Conservation (phyloP, 169 alveolate genomes). For the Amoebophrya sp. region DNA sequence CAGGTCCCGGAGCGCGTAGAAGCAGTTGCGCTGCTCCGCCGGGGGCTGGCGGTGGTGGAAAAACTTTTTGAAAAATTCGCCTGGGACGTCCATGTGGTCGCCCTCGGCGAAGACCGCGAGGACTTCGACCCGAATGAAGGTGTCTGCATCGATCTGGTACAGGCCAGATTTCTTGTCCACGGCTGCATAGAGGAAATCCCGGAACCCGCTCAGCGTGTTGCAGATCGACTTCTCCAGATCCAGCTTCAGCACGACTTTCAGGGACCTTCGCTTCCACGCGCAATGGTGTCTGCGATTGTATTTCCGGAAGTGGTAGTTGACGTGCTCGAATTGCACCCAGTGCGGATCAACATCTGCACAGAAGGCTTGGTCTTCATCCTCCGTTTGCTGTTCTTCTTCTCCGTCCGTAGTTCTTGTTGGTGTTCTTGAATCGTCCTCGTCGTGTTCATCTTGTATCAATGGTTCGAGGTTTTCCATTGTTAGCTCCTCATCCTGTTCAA, state of each 20-base stretch:
- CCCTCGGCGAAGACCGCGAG: constrained; percentile 7
- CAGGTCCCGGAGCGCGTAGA: background rate
- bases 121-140: background rate
- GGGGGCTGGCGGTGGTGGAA: background rate
- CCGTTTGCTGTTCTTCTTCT: no score
- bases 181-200: background rate
- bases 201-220: background rate
- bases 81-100: constrained; percentile 12
- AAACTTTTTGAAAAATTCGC: background rate
- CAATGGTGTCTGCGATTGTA: background rate
- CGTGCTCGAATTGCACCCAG: background rate
- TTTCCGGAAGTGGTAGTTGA: background rate
- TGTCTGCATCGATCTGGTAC: background rate
- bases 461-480: no score
- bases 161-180: background rate
- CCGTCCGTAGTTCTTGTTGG: no score
- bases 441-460: no score
- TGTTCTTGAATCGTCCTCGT: no score
- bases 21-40: background rate
- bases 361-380: no score
- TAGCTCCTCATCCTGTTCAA: no score
- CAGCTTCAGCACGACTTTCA: background rate
- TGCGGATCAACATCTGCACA: no score
- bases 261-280: background rate
- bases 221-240: constrained; percentile 15